Percentiles rank a stretch among this genome's conserved stretches.
Conservation (phyloP, 1,284 basidiomycete genomes). For the Cutaneotrichosporon spelunceum region DNA sequence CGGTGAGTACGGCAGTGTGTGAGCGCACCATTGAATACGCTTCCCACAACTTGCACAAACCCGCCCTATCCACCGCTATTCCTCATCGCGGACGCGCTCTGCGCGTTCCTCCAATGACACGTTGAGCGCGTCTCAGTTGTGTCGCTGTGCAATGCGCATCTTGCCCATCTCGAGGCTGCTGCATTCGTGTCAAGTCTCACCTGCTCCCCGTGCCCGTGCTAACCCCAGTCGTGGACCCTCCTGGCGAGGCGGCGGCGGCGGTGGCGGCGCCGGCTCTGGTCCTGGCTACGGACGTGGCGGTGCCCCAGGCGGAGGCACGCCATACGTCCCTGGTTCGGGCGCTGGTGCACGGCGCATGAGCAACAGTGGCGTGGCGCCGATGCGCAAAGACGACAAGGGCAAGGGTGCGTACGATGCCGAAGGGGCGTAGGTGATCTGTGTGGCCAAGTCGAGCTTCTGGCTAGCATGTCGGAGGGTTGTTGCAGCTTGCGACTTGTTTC, state of each 20-base stretch:
- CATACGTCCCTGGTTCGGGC: conserved; percentile 1
- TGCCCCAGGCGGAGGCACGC: conserved; percentile 9
- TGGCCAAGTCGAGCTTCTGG: not conserved
- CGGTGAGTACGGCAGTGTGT: conserved; percentile 11
- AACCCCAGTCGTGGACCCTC: conserved; percentile 37
- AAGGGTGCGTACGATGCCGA: conserved; percentile 19
- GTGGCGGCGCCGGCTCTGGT: not conserved
- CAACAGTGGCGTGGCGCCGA: conserved; percentile 9
- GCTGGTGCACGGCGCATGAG: conserved; percentile 18
- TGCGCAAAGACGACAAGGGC: conserved; percentile 16
- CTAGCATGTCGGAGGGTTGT: not conserved
- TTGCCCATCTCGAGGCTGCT: too few relatives aligned
- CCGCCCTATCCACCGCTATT: not conserved
- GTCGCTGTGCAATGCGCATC: too few relatives aligned
- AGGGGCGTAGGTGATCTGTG: not conserved
- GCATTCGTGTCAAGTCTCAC: too few relatives aligned
- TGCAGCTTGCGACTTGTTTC: not conserved
- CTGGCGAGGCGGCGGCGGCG: conserved; percentile 37
- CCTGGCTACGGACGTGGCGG: conserved; percentile 22
- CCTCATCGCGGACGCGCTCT: not conserved
- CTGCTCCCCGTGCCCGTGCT: not conserved
- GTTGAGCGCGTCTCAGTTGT: too few relatives aligned
- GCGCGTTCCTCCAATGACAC: not conserved
- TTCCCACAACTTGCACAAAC: not conserved
- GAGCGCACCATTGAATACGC: not conserved